Evolutionary conservation across 306 rosid species (phyloP), one percentile per base, ranked within the genome.

Genomic region (Senna tora): DNA sequence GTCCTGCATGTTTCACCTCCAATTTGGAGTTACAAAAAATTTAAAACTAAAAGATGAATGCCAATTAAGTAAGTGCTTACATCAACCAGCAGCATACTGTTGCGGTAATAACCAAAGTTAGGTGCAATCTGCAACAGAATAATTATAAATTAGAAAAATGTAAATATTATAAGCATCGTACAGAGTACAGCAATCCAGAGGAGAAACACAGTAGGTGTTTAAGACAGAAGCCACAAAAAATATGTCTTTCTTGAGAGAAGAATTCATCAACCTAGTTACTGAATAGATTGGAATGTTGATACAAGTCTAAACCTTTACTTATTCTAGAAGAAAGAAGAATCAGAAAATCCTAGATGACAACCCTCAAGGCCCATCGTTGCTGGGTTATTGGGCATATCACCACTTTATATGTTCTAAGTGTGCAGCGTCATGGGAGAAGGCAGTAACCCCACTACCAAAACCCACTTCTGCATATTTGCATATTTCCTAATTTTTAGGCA

Each of bases 61-160:
- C 62, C 56, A 57, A 5, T 57, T 28, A 46, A 76, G 72, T 38
- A 32, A 25, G 17, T 14, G 83, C 97, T 84, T 86, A 93, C 97
- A 93, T 93, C 93, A 93, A 87, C 98, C 98, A 93, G 77, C 96
- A 85, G 82, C 97, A 90, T 60, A 90, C 80, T 20, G 93, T 92
- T 38, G 97, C 98, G 55, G 97, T 93, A 76, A 81, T 87, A 22
- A 93, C 86, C 87, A 93, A 78, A 72, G 97, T 93, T 10, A 88
- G 68, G 84, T 93, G 98, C 65, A 93, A 85, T 81, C 97, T 93
- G 92, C 81, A 76, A 58, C 28, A 46, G 5, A 51, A 72, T 17
- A 67, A 47, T 17, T 13, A 60, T 38, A 72, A 9, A 60, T 81
- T 67, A 88, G 52, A 71, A 71, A 25, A 57, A 28, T 39, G 16